These are phyloP conservation scores for Pleomassaria siparia DNA, from an alignment of 2,329 filamentous ascomycete genomes.

Conservation along the genomic window DNA sequence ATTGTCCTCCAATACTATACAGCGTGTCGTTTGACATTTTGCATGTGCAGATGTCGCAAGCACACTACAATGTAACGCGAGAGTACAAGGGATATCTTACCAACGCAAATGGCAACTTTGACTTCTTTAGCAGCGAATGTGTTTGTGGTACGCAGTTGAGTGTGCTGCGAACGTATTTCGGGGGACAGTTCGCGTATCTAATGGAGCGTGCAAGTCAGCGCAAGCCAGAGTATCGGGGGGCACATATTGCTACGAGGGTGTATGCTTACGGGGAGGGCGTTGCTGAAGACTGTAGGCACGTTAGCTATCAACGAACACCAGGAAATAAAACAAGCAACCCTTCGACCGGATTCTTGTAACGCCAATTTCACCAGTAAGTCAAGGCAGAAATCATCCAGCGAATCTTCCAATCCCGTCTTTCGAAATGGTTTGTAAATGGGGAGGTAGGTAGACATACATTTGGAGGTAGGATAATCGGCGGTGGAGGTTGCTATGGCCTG, in stretches of 20 bases:
- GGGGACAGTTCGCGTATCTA: slow-evolving; percentile 77
- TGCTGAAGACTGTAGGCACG: slow-evolving; percentile 59
- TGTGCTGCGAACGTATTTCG: slow-evolving; percentile 94
- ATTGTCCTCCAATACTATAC: not conserved
- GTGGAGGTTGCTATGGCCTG: slow-evolving; percentile 65
- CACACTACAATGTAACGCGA: not conserved
- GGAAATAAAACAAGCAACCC: not conserved
- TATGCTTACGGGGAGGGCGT: not conserved
- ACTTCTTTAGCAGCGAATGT: slow-evolving; percentile 92
- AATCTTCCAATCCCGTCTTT: not conserved
- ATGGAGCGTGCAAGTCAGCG: not conserved
- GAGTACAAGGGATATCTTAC: not conserved
- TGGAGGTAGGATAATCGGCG: slow-evolving; percentile 84
- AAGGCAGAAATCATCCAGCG: no score
- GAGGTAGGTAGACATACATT: slow-evolving; percentile 78
- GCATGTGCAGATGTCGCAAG: not conserved
- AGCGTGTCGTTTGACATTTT: not conserved
- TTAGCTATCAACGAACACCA: slow-evolving; percentile 40
- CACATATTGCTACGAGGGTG: slow-evolving; percentile 70
- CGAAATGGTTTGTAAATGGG: no score
- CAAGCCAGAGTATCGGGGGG: slow-evolving; percentile 61
- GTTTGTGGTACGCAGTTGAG: slow-evolving; percentile 92
- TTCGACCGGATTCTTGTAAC: not conserved
- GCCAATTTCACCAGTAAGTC: no score
- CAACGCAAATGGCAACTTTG: slow-evolving; percentile 81